A percentile compares a stretch with the other conserved stretches of the same genome.
Conservation (phyloP, 2,329 filamentous ascomycete species). For the Alternaria brassicicola region DNA sequence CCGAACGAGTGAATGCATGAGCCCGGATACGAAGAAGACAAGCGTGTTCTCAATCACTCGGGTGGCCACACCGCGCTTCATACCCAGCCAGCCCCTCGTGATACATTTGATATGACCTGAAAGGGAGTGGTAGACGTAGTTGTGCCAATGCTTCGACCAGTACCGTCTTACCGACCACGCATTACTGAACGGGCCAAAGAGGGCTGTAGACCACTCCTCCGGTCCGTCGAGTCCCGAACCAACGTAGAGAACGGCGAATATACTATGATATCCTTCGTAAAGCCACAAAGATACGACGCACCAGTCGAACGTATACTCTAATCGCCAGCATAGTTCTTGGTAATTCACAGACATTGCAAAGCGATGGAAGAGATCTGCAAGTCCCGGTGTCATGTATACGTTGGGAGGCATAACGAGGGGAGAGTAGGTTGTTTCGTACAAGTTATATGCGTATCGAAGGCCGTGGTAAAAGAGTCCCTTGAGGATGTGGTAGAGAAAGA, state of each 20-base stretch:
- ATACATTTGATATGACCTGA: slow-evolving; percentile 21
- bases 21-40: slow-evolving; percentile 26
- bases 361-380: slow-evolving; percentile 8
- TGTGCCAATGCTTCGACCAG: slow-evolving; percentile 32
- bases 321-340: slow-evolving; percentile 4
- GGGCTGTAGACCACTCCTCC: slow-evolving; percentile 10
- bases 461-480: not conserved
- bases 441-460: not conserved
- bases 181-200: slow-evolving; percentile 15
- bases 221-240: slow-evolving; percentile 10
- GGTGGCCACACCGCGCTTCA: slow-evolving; percentile 4
- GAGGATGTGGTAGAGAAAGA: slow-evolving; percentile 3
- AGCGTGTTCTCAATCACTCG: slow-evolving; percentile 25
- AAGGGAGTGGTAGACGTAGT: slow-evolving; percentile 25
- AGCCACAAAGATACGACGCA: slow-evolving; percentile 19
- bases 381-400: not conserved
- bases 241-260: slow-evolving; percentile 20
- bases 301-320: slow-evolving; percentile 12
- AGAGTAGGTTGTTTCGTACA: not conserved
- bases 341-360: slow-evolving; percentile 7
- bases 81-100: slow-evolving; percentile 16
- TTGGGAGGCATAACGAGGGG: not conserved
- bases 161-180: slow-evolving; percentile 22
- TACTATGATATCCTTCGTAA: slow-evolving; percentile 20
- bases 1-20: slow-evolving; percentile 20